Percentiles rank a stretch among this genome's conserved stretches.
Evolutionary conservation across 2,329 filamentous ascomycete genomes (phyloP).

Genomic region (Ophiostoma pallidulum): DNA sequence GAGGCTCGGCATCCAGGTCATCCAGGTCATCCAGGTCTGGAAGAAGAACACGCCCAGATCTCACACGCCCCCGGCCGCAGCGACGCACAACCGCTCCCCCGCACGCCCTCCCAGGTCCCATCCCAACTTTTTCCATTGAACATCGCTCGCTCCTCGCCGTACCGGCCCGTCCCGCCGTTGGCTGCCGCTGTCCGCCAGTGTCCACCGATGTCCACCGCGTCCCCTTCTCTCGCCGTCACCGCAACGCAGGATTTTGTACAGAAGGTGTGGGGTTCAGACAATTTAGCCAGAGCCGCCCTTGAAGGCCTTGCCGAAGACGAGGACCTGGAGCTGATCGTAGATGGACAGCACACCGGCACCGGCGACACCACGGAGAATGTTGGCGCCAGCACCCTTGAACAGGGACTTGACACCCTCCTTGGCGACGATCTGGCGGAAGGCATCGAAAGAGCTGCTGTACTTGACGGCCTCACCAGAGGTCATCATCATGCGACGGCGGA

Average conservation of each 20-base stretch:
- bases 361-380: constrained; percentile 99
- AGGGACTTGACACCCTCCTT: constrained; percentile 97
- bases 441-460: constrained; percentile 96
- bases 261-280: constrained; percentile 34
- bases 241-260: constrained; percentile 27
- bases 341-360: constrained; percentile 99
- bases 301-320: constrained; percentile 99
- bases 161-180: constrained; percentile 1
- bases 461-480: constrained; percentile 96
- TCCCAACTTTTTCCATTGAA: constrained; percentile 3
- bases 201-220: background rate
- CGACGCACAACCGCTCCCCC: constrained; percentile 11
- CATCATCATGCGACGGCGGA: constrained; percentile 99
- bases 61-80: background rate
- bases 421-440: constrained; percentile 91
- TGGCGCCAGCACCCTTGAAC: constrained; percentile 99
- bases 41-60: too few species aligned
- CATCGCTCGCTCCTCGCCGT: background rate
- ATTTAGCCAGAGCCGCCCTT: constrained; percentile 49
- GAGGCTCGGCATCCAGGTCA: too few species aligned
- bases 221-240: constrained; percentile 16
- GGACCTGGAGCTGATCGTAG: constrained; percentile 99
- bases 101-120: constrained; percentile 1
- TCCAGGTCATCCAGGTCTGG: too few species aligned
- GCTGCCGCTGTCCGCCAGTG: background rate